Evolutionary conservation across 805 yeast species (phyloP).

Genomic region (Kodamaea nitidulidarum): DNA sequence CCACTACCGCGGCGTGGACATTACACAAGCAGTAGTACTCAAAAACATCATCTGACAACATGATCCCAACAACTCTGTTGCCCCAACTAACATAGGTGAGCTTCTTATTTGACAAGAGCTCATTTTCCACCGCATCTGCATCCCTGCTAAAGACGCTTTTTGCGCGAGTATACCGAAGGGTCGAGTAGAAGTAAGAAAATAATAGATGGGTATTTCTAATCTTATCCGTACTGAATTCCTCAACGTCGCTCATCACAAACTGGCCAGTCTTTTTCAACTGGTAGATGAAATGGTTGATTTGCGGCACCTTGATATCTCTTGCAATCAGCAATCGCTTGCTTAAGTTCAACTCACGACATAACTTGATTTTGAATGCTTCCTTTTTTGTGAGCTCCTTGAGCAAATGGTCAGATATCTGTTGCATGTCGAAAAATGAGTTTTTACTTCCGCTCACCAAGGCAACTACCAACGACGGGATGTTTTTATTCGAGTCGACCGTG

Average conservation of each 20-base stretch:
- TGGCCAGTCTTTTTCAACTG: conserved; percentile 70
- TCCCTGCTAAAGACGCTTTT: conserved; percentile 15
- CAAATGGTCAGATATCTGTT: conserved; percentile 53
- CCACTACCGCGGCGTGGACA: conserved; percentile 38
- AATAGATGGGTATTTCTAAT: conserved; percentile 28
- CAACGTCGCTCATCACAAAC: conserved; percentile 44
- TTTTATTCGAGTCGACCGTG: conserved; percentile 24
- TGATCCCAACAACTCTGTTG: conserved; percentile 30
- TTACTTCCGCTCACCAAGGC: conserved; percentile 64
- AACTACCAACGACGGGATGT: conserved; percentile 17
- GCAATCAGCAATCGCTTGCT: conserved; percentile 18
- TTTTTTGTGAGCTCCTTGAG: conserved; percentile 27
- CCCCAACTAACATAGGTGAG: conserved; percentile 35
- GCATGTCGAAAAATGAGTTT: conserved; percentile 73
- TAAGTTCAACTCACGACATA: conserved; percentile 22
- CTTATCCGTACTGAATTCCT: conserved; percentile 17
- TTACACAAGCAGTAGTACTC: conserved; percentile 38
- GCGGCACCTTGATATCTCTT: conserved; percentile 25
- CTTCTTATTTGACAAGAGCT: conserved; percentile 25
- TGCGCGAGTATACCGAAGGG: conserved; percentile 25
- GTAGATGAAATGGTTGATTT: conserved; percentile 75
- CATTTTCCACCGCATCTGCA: conserved; percentile 22
- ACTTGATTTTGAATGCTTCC: conserved; percentile 17
- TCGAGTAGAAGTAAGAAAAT: conserved; percentile 34
- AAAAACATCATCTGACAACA: conserved; percentile 29